These are phyloP conservation scores for Tetrahymena thermophila DNA, from an alignment of 73 alveolate species.

Conservation along the genomic window DNA sequence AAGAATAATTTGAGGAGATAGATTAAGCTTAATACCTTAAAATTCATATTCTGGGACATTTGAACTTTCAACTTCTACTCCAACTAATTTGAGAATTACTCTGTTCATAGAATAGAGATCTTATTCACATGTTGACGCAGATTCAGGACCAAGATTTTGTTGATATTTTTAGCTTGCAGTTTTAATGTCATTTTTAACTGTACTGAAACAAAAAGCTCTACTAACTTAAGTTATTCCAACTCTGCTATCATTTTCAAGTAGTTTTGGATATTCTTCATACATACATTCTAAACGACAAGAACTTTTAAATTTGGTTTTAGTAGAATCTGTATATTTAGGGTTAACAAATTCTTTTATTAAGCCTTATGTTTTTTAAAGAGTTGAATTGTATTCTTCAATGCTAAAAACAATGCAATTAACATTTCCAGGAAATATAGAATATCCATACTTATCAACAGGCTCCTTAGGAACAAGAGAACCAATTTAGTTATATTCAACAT, in stretches of 20 bases:
- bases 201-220: constrained; percentile 92
- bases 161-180: constrained; percentile 72
- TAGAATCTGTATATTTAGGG: constrained; percentile 95
- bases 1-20: constrained; percentile 83
- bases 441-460: constrained; percentile 86
- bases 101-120: constrained; percentile 74
- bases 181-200: constrained; percentile 90
- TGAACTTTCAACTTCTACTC: constrained; percentile 54
- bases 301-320: constrained; percentile 80
- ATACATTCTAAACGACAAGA: constrained; percentile 96
- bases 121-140: constrained; percentile 83
- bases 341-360: constrained; percentile 96
- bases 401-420: constrained; percentile 64
- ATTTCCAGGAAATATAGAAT: constrained; percentile 92
- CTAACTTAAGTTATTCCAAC: constrained; percentile 89
- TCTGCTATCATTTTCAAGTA: constrained; percentile 57
- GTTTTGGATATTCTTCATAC: constrained; percentile 97
- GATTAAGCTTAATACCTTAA: constrained; percentile 62
- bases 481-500: constrained; percentile 93
- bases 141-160: constrained; percentile 66
- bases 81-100: constrained; percentile 59
- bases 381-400: constrained; percentile 62
- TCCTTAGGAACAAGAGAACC: constrained; percentile 86
- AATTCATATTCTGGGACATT: constrained; percentile 42
- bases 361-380: constrained; percentile 82